These are phyloP conservation scores for Byssothecium circinans DNA, from an alignment of 2,329 filamentous ascomycete species.

Conservation along the genomic window DNA sequence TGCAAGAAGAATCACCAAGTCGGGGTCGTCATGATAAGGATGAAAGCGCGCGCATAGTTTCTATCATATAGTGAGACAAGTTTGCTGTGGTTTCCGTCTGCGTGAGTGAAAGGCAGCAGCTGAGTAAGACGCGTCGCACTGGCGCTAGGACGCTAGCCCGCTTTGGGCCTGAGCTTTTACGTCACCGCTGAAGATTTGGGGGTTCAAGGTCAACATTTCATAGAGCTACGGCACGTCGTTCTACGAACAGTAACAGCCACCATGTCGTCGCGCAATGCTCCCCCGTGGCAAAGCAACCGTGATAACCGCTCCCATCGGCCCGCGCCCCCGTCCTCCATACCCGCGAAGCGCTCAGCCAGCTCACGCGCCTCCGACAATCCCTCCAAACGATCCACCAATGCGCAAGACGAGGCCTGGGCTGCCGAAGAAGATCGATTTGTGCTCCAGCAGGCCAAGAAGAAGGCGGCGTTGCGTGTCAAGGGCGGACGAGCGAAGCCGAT, in stretches of 20 bases:
- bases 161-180: constrained; percentile 4
- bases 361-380: constrained; percentile 43
- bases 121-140: constrained; percentile 9
- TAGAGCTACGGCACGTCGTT: not conserved
- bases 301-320: constrained; percentile 22
- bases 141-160: constrained; percentile 2
- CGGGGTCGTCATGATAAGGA: no score
- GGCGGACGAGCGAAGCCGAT: constrained; percentile 89
- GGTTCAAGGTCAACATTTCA: not conserved
- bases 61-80: no score
- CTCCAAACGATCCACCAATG: constrained; percentile 49
- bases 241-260: not conserved
- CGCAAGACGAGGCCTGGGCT: constrained; percentile 67
- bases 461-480: constrained; percentile 90
- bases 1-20: not conserved
- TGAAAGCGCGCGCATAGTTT: no score
- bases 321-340: constrained; percentile 38
- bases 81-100: not conserved
- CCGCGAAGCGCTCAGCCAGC: constrained; percentile 49
- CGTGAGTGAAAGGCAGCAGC: constrained; percentile 11
- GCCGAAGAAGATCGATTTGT: constrained; percentile 96
- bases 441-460: constrained; percentile 95
- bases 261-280: constrained; percentile 39
- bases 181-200: constrained; percentile 3
- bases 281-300: constrained; percentile 37